Conservation (phyloP, 108 stramenopile genomes). For the Chaetoceros muelleri region DNA sequence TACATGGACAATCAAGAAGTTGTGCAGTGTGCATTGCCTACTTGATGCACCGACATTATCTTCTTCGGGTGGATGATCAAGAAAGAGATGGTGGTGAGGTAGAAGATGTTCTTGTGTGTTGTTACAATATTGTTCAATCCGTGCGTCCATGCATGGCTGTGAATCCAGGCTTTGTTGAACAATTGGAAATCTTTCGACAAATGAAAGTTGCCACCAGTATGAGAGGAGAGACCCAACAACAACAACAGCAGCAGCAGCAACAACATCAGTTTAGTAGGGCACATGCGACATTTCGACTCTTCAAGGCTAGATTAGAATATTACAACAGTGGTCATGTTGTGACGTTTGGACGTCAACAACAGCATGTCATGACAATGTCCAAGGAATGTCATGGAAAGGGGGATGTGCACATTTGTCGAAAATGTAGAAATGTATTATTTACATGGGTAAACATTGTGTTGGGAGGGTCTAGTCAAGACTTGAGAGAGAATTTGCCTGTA, state of each 20-base stretch:
- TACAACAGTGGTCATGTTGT: no score
- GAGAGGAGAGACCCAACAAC: neutral
- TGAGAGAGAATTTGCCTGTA: neutral
- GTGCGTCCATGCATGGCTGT: constrained; percentile 2
- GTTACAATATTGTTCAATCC: neutral
- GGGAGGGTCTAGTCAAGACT: neutral
- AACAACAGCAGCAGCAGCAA: neutral
- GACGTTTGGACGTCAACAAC: no score
- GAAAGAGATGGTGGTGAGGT: neutral
- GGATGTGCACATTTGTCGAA: no score
- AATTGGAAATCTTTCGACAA: neutral
- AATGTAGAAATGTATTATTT: no score
- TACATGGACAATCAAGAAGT: constrained; percentile 1
- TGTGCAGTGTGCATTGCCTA: constrained; percentile 3
- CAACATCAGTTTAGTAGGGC: neutral
- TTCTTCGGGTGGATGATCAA: neutral
- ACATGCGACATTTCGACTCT: constrained; percentile 2
- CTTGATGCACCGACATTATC: neutral
- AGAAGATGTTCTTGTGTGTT: neutral
- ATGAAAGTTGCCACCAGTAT: constrained; percentile 1
- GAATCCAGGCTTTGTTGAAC: constrained; percentile 4
- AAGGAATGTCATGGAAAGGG: no score
- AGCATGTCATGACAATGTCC: no score
- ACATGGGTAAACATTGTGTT: neutral
- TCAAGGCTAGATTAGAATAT: neutral